Evolutionary conservation across 345 rosid species (phyloP), one percentile per base, ranked within the genome.

Genomic region (Ricinus communis): DNA sequence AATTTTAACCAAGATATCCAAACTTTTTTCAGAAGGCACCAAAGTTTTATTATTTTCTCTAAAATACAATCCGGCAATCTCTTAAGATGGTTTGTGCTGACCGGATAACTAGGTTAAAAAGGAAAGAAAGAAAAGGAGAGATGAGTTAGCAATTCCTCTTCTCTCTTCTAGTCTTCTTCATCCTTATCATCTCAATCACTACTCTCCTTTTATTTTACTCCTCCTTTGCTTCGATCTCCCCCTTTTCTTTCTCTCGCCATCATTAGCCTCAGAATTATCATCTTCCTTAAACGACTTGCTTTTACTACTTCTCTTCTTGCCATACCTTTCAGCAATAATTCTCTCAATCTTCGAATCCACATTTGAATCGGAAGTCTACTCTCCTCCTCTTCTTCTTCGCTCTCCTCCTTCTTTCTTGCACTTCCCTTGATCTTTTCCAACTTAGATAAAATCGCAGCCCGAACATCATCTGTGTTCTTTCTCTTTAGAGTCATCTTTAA

Each of bases 271-370:
- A 0, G 84, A 80, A 0, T 0, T 70, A 53, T 81, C 86, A 28
- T 78, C 85, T 65, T 83, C 90, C 0, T 82, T 81, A 0, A 74
- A 77, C 3, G 71, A 76, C 82, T 70, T 85, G 65, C 68, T 79
- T 64, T 71, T 74, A 25, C 76, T 49, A 66, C 82, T 15, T 28
- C 50, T 76, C 85, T 88, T 91, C 87, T 85, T 90, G 61, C 97
- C 97, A 71, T 58, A 76, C 71, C 97, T 81, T 75, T 80, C 79
- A 59, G 97, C 99, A 67, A 95, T 84, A 68, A 90, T 87, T 86
- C 85, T 90, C 88, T 93, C 99, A 50, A 93, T 92, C 80, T 90
- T 96, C 0, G 93, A 81, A 82, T 93, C 93, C 51, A 70, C 97
- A 76, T 90, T 96, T 0, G 94, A 89, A 77, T 93, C 97, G 0